These are phyloP conservation scores for Rhizophlyctis rosea DNA, from an alignment of 192 early-diverging fungal genomes.

Conservation along the genomic window DNA sequence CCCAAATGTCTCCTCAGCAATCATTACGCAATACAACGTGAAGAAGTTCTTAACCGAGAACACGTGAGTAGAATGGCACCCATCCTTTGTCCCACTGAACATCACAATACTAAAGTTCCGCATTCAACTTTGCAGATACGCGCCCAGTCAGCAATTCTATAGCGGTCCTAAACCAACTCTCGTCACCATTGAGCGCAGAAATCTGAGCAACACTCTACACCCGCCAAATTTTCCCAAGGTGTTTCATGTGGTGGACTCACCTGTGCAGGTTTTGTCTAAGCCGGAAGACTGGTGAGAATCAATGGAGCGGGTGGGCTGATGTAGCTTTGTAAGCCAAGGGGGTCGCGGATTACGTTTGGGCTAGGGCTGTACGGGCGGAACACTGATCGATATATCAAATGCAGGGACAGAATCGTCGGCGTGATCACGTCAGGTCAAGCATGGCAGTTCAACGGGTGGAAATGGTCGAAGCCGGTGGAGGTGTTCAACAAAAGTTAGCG, in stretches of 20 bases:
- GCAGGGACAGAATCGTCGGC: conserved; percentile 71
- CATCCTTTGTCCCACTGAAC: conserved; percentile 2
- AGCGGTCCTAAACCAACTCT: conserved; percentile 67
- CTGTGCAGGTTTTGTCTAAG: conserved; percentile 64
- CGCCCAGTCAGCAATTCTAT: conserved; percentile 56
- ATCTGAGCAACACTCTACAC: conserved; percentile 19
- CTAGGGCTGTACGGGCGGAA: no score
- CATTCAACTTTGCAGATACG: conserved; percentile 1
- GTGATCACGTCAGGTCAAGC: conserved; percentile 87
- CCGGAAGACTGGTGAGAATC: conserved; percentile 67
- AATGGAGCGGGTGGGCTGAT: background rate
- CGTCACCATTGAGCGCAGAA: conserved; percentile 61
- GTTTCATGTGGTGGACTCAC: conserved; percentile 81
- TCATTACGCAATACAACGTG: conserved; percentile 86
- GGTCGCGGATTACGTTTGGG: no score
- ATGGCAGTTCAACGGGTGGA: conserved; percentile 96
- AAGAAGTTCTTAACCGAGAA: conserved; percentile 77
- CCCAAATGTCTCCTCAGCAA: conserved; percentile 78
- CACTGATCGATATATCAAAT: no score
- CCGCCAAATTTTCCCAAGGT: conserved; percentile 50
- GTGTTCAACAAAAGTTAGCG: conserved; percentile 67
- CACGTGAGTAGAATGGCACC: conserved; percentile 56
- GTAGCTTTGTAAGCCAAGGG: background rate
- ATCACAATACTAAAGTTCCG: conserved; percentile 9
- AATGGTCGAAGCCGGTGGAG: conserved; percentile 77